Evolutionary conservation across 768 basidiomycete genomes (phyloP).

Genomic region (Mycena pura): DNA sequence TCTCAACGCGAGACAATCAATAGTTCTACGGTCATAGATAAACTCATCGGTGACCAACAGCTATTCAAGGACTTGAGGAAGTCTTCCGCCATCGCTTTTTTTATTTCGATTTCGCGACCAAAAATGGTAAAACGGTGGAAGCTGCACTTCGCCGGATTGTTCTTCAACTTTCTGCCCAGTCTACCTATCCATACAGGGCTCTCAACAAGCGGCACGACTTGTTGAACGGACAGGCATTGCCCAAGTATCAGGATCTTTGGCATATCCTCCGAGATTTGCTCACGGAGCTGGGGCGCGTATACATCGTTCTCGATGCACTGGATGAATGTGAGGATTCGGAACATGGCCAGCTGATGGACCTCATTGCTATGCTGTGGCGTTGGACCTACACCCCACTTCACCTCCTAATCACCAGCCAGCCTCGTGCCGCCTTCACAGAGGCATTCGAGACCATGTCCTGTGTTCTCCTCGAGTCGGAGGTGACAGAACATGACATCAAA

Average conservation of each 20-base stretch:
- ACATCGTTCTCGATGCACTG: slow-evolving; percentile 14
- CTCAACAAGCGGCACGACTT: not conserved
- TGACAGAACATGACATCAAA: not conserved
- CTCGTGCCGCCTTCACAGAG: not conserved
- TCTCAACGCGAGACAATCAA: not conserved
- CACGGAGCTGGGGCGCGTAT: not conserved
- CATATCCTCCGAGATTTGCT: not conserved
- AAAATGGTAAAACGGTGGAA: not conserved
- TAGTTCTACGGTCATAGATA: not conserved
- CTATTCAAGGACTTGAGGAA: not conserved
- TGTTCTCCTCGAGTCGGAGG: not conserved
- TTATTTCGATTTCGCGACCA: slow-evolving; percentile 10
- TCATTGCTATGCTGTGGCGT: not conserved
- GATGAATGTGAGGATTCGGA: slow-evolving; percentile 2
- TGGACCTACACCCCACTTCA: not conserved
- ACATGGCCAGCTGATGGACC: not conserved
- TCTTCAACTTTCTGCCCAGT: slow-evolving; percentile 12
- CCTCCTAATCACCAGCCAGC: slow-evolving; percentile 12
- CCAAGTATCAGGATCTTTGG: not conserved
- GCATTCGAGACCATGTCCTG: not conserved
- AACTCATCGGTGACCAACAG: slow-evolving; percentile 1
- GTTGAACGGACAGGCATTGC: not conserved
- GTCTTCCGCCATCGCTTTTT: not conserved
- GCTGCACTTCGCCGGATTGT: not conserved
- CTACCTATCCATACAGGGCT: not conserved